Evolutionary conservation across 202 grass and related monocot species (phyloP).

Genomic region (Musa balbisiana): DNA sequence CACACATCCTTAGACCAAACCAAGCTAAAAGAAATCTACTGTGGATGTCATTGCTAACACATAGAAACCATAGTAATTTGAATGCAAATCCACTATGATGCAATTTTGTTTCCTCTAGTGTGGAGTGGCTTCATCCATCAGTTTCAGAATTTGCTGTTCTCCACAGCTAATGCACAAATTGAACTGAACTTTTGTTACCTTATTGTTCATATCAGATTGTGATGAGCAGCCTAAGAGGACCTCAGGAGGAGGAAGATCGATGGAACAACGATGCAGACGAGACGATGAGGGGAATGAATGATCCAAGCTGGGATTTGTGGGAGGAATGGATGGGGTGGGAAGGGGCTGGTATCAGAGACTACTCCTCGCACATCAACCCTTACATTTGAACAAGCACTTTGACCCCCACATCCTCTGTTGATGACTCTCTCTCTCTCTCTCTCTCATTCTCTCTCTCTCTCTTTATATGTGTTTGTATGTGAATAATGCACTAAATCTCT

Average conservation of each 20-base stretch:
- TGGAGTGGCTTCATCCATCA: no score
- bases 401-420: no score
- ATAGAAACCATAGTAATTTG: no score
- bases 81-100: no score
- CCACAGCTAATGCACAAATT: neutral
- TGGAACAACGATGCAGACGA: neutral
- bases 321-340: conserved; percentile 47
- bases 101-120: no score
- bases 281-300: conserved; percentile 8
- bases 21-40: no score
- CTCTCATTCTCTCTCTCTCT: no score
- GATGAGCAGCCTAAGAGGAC: neutral
- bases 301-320: conserved; percentile 19
- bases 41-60: no score
- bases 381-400: conserved; percentile 9
- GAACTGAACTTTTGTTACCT: neutral
- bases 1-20: no score
- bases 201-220: conserved; percentile 1
- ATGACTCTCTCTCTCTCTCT: no score
- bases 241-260: conserved; percentile 1
- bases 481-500: no score
- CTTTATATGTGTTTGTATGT: no score
- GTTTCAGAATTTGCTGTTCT: neutral
- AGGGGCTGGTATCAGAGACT: conserved; percentile 26
- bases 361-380: conserved; percentile 22